Percentiles rank a stretch among this genome's conserved stretches.
Conservation (phyloP, 1,284 basidiomycete genomes). For the Schizophyllum amplum region DNA sequence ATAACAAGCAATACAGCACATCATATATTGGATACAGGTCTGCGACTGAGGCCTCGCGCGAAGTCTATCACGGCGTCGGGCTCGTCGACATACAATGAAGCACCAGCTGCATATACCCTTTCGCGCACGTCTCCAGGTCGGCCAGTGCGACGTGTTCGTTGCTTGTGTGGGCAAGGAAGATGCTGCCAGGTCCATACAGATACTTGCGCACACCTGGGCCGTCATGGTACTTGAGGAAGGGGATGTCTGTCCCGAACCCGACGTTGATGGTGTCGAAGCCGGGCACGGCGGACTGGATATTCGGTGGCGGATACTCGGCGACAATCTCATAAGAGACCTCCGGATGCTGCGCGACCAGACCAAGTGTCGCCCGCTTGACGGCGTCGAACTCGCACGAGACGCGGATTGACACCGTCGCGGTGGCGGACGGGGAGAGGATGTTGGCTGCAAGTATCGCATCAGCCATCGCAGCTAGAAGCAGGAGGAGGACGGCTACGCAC, state of each 20-base stretch:
- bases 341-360: neutral
- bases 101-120: constrained; percentile 3
- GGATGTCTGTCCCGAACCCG: constrained; percentile 7
- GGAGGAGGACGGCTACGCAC: constrained; percentile 1
- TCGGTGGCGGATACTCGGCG: constrained; percentile 6
- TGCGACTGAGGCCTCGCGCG: no score
- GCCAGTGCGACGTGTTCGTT: constrained; percentile 1
- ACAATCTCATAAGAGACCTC: constrained; percentile 3
- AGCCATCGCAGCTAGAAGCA: neutral
- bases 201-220: neutral
- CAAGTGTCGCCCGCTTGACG: constrained; percentile 1
- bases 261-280: constrained; percentile 8
- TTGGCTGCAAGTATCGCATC: constrained; percentile 1
- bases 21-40: no score
- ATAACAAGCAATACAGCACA: no score
- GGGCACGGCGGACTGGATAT: constrained; percentile 5
- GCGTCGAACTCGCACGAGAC: constrained; percentile 5
- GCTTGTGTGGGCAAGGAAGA: constrained; percentile 5
- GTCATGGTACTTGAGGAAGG: constrained; percentile 2
- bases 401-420: constrained; percentile 7
- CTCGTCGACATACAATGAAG: neutral
- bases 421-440: constrained; percentile 6
- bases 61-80: neutral
- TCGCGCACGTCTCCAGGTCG: neutral
- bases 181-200: constrained; percentile 5